Evolutionary conservation across 148 eudicot genomes (phyloP).

Genomic region (Pharnaceum exiguum): DNA sequence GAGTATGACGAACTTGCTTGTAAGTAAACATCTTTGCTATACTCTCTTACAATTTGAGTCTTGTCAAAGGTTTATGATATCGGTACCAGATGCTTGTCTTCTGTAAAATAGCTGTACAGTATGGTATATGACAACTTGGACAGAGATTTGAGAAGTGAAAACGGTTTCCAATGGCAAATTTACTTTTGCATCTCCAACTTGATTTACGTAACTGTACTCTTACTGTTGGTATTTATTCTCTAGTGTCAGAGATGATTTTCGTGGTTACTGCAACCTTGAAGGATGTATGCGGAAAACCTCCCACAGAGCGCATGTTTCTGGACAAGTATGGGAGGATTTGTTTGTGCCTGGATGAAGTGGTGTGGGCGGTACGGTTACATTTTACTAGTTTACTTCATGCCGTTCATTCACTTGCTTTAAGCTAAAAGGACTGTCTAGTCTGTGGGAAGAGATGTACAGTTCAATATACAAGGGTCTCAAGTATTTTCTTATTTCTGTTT

Average conservation of each 20-base stretch:
- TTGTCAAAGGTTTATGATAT: background rate
- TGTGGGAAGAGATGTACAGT: background rate
- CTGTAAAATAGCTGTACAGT: background rate
- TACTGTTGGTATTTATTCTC: slow-evolving; percentile 14
- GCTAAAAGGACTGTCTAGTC: background rate
- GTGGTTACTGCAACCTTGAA: slow-evolving; percentile 73
- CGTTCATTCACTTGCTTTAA: background rate
- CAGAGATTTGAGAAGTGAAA: no score
- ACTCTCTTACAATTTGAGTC: background rate
- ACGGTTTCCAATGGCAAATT: background rate
- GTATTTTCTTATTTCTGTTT: background rate
- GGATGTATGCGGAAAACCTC: slow-evolving; percentile 94
- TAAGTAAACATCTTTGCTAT: slow-evolving; percentile 38
- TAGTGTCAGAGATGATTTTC: slow-evolving; percentile 83
- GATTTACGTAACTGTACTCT: background rate
- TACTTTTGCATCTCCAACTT: background rate
- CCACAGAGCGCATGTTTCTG: slow-evolving; percentile 87
- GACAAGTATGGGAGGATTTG: slow-evolving; percentile 97
- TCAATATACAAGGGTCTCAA: background rate
- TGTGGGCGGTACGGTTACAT: slow-evolving; percentile 64
- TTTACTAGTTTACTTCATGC: background rate
- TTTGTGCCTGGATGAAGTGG: slow-evolving; percentile 91
- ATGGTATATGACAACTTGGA: no score
- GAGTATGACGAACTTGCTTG: slow-evolving; percentile 96
- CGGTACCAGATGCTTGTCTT: background rate